A percentile compares a stretch with the other conserved stretches of the same genome.
These are phyloP conservation scores for Anaeromyces robustus DNA, from an alignment of 192 early-diverging fungal genomes.

Conservation along the genomic window DNA sequence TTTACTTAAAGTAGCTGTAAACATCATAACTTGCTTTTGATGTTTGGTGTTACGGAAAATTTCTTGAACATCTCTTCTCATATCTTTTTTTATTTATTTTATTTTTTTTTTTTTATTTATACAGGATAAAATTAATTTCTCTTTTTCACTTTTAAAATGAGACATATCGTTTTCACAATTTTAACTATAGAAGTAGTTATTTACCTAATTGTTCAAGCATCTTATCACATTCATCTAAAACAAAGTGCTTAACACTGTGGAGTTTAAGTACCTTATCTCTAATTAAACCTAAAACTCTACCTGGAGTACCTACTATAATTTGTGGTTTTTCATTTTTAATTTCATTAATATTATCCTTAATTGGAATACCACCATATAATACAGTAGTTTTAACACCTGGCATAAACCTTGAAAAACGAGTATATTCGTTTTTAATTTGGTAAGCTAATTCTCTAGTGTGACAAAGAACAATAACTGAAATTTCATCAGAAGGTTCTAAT, in stretches of 20 bases:
- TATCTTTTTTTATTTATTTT: slow-evolving; percentile 38
- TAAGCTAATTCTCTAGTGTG: slow-evolving; percentile 96
- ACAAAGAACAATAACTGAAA: slow-evolving; percentile 78
- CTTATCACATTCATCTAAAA: slow-evolving; percentile 98
- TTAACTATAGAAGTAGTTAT: slow-evolving; percentile 15
- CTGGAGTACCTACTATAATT: slow-evolving; percentile 95
- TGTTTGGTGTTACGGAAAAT: slow-evolving; percentile 89
- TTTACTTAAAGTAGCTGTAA: slow-evolving; percentile 84
- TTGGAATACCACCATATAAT: slow-evolving; percentile 76
- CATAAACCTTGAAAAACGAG: slow-evolving; percentile 89
- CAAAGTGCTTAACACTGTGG: slow-evolving; percentile 85
- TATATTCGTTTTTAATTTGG: slow-evolving; percentile 96
- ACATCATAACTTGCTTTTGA: slow-evolving; percentile 99
- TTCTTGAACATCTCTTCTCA: slow-evolving; percentile 93
- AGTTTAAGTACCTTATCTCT: slow-evolving; percentile 71
- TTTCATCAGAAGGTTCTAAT: slow-evolving; percentile 64
- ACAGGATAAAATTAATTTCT: neutral
- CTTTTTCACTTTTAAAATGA: neutral
- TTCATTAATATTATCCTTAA: slow-evolving; percentile 65
- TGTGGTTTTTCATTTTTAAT: slow-evolving; percentile 86
- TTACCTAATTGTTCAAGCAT: slow-evolving; percentile 83
- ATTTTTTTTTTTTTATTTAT: neutral
- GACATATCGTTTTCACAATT: slow-evolving; percentile 8
- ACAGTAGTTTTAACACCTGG: slow-evolving; percentile 84
- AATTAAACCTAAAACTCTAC: slow-evolving; percentile 72